Percentiles rank a stretch among this genome's conserved stretches.
Evolutionary conservation across 176 grass and related monocot genomes (phyloP).

Genomic region (Triticum turgidum): DNA sequence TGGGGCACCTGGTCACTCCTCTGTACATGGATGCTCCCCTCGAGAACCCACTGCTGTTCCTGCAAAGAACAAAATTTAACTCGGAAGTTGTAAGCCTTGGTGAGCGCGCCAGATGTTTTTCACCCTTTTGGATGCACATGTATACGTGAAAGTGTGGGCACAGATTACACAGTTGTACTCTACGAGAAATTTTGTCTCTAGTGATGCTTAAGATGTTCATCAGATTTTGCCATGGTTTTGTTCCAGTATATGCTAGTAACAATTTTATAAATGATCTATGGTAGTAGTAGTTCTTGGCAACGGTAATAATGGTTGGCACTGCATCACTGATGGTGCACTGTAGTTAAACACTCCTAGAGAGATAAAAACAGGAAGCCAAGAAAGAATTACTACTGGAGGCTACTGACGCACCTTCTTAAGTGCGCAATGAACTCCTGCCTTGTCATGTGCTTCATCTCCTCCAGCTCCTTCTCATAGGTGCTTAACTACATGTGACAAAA

Average conservation of each 20-base stretch:
- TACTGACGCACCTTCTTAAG: slow-evolving; percentile 61
- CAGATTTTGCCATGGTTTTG: background rate
- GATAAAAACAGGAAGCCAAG: background rate
- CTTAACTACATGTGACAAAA: slow-evolving; percentile 38
- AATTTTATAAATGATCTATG: no score
- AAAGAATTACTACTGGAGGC: background rate
- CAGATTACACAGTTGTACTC: background rate
- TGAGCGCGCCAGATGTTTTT: slow-evolving; percentile 29
- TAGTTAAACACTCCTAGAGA: background rate
- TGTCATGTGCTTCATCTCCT: slow-evolving; percentile 86
- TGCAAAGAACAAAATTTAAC: slow-evolving; percentile 45
- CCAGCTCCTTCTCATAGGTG: slow-evolving; percentile 76
- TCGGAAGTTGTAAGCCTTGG: slow-evolving; percentile 28
- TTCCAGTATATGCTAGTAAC: no score
- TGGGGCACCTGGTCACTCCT: slow-evolving; percentile 89
- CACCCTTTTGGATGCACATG: slow-evolving; percentile 34
- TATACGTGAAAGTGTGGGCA: background rate
- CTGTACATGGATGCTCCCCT: slow-evolving; percentile 94
- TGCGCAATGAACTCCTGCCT: slow-evolving; percentile 90
- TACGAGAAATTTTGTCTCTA: slow-evolving; percentile 23
- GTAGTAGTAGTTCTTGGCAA: background rate
- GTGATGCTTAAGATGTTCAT: background rate
- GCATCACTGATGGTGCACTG: background rate
- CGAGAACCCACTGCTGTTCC: slow-evolving; percentile 97
- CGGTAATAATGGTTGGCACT: background rate